Base-by-base conservation (phyloP, 169 alveolate genomes). In the Plasmodium sp. region DNA sequence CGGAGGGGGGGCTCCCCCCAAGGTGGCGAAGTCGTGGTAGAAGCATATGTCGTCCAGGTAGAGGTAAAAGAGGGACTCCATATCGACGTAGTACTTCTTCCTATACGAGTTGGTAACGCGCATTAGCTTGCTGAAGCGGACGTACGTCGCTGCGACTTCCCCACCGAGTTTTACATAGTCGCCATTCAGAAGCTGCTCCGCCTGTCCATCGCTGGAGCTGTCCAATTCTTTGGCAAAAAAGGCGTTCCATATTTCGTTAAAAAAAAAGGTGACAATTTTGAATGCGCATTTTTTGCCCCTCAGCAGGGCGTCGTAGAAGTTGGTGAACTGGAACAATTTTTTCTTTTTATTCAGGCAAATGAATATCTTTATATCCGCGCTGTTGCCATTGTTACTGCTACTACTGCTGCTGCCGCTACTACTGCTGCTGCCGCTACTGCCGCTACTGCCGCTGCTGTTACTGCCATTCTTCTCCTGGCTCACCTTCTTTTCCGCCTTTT, bases 191-290 rank as follows among this genome's bases (percentile, higher is more conserved):
- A 43, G 18, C 0, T 84, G n/a, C 2, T 67, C 77, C 34, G 16
- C 16, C 18, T 10, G 71, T 36, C 18, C n/a, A 5, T 62, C n/a
- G 16, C 10, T 83, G 51, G 51, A 31, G n/a, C 18, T 48, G 34
- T 75, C 83, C 18, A 31, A 27, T 43, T 82, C 81, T 81, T 82
- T 90, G 2, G 5, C 43, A 80, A 92, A 71, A 81, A 92, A 56
- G 27, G 92, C 95, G 82, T 83, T 92, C 27, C 75, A 72, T 33
- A 92, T 92, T 92, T 92, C 95, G 71, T 92, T 82, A 51, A 51
- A 92, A 72, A 39, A 39, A 92, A 92, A 92, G 41, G 45, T 45
- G 18, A 81, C 39, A 62, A 92, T 58, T 67, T 79, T 81, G 18
- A 48, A 12, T 34, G 82, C 31, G 82, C 58, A 92, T 34, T 22